Percentiles rank a stretch among this genome's conserved stretches.
Evolutionary conservation across 495 filamentous ascomycete genomes (phyloP).

Genomic region (Cudoniella acicularis): DNA sequence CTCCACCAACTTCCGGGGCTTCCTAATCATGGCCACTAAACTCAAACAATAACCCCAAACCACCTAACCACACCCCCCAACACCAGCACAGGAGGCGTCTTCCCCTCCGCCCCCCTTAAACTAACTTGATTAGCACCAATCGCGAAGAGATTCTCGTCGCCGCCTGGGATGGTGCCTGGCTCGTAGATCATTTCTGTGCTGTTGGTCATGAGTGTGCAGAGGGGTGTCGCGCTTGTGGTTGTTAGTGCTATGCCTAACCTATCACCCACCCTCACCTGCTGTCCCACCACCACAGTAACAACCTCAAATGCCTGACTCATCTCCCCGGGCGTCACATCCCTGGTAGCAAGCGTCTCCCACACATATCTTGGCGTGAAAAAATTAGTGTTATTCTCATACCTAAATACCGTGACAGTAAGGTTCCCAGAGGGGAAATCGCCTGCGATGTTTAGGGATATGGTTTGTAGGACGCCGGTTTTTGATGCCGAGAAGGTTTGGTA

Average conservation of each 20-base stretch:
- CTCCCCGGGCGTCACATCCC: neutral
- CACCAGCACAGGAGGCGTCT: conserved; percentile 6
- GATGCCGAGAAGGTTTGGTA: conserved; percentile 18
- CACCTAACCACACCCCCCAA: conserved; percentile 15
- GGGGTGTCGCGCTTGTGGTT: conserved; percentile 5
- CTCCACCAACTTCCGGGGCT: no score
- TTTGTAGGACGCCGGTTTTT: conserved; percentile 5
- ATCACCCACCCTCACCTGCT: conserved; percentile 4
- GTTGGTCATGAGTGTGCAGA: conserved; percentile 3
- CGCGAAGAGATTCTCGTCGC: conserved; percentile 9
- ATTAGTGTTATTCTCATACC: conserved; percentile 12
- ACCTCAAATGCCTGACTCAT: conserved; percentile 10
- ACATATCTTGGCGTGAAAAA: conserved; percentile 17
- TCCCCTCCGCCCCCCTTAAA: conserved; percentile 2
- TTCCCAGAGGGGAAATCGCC: conserved; percentile 5
- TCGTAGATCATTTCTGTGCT: neutral
- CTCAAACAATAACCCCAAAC: conserved; percentile 11
- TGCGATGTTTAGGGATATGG: conserved; percentile 14
- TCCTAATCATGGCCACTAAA: no score
- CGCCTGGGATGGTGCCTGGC: neutral
- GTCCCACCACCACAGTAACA: neutral
- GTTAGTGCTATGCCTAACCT: conserved; percentile 11
- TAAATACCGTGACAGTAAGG: conserved; percentile 17
- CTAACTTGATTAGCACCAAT: conserved; percentile 11
- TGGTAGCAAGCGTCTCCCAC: conserved; percentile 16